These are phyloP conservation scores for Symmetrospora coprosmae DNA, from an alignment of 768 basidiomycete species.

Conservation along the genomic window DNA sequence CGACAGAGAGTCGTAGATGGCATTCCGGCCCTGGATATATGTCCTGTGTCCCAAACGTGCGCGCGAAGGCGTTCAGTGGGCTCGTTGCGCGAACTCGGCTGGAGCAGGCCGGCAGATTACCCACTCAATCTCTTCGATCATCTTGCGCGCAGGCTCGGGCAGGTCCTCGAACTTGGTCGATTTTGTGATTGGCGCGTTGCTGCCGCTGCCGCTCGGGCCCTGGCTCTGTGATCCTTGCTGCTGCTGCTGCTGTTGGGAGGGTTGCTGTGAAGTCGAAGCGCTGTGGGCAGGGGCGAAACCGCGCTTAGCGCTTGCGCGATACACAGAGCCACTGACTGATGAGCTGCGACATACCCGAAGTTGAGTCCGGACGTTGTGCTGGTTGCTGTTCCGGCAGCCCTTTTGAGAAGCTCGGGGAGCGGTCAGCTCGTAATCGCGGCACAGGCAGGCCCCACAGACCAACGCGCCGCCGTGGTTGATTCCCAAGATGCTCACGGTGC, in stretches of 20 bases:
- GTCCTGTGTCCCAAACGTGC: conserved; percentile 15
- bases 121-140: conserved; percentile 30
- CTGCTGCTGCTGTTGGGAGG: conserved; percentile 7
- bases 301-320: neutral
- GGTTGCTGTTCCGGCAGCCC: too few relatives aligned
- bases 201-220: neutral
- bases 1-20: conserved; percentile 27
- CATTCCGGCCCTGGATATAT: conserved; percentile 24
- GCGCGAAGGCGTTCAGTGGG: neutral
- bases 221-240: neutral
- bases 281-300: neutral
- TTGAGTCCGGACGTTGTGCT: neutral
- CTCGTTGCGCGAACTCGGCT: neutral
- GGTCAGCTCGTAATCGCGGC: too few relatives aligned
- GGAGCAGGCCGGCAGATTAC: neutral
- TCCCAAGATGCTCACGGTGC: too few relatives aligned
- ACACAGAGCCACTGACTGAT: neutral
- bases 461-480: too few relatives aligned
- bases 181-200: conserved; percentile 17
- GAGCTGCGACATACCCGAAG: neutral
- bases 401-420: too few relatives aligned
- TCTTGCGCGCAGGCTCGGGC: conserved; percentile 26
- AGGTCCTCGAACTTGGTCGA: conserved; percentile 30
- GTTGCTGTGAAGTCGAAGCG: neutral
- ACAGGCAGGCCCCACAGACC: too few relatives aligned